Evolutionary conservation across 805 yeast genomes (phyloP).

Genomic region (Starmera quercuum): DNA sequence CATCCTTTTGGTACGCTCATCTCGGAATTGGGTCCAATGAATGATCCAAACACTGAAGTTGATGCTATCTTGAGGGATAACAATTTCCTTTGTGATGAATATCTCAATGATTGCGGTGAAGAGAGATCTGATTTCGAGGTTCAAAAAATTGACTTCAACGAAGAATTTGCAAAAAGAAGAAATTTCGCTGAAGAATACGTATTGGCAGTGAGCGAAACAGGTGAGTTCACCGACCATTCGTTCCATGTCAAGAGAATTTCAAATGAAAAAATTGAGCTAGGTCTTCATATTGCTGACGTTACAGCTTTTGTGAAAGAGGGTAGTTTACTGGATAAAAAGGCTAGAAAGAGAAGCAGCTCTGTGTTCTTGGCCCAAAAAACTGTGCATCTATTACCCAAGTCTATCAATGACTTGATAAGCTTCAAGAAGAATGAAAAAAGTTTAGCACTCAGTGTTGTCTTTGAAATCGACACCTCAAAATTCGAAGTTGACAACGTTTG

Average conservation of each 20-base stretch:
- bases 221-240: slow-evolving; percentile 64
- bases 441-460: slow-evolving; percentile 70
- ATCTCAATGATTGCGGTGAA: slow-evolving; percentile 34
- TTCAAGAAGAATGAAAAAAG: slow-evolving; percentile 53
- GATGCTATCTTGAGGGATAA: slow-evolving; percentile 86
- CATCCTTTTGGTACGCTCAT: slow-evolving; percentile 96
- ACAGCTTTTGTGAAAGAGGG: slow-evolving; percentile 66
- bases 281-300: slow-evolving; percentile 81
- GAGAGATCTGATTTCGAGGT: slow-evolving; percentile 26
- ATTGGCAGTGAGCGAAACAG: slow-evolving; percentile 54
- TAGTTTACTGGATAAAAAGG: slow-evolving; percentile 75
- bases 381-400: slow-evolving; percentile 58
- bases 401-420: slow-evolving; percentile 51
- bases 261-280: slow-evolving; percentile 63
- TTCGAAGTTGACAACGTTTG: slow-evolving; percentile 70
- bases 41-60: slow-evolving; percentile 70
- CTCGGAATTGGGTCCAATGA: slow-evolving; percentile 76
- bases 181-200: slow-evolving; percentile 54
- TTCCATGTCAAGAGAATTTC: slow-evolving; percentile 64
- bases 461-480: slow-evolving; percentile 66
- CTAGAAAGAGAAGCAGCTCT: slow-evolving; percentile 83
- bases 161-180: slow-evolving; percentile 32
- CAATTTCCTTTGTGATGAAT: slow-evolving; percentile 76
- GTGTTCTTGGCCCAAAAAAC: slow-evolving; percentile 79
- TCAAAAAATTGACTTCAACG: slow-evolving; percentile 19